Evolutionary conservation across 345 rosid species (phyloP), one percentile per base, ranked within the genome.

Genomic region (Citrus maxima): DNA sequence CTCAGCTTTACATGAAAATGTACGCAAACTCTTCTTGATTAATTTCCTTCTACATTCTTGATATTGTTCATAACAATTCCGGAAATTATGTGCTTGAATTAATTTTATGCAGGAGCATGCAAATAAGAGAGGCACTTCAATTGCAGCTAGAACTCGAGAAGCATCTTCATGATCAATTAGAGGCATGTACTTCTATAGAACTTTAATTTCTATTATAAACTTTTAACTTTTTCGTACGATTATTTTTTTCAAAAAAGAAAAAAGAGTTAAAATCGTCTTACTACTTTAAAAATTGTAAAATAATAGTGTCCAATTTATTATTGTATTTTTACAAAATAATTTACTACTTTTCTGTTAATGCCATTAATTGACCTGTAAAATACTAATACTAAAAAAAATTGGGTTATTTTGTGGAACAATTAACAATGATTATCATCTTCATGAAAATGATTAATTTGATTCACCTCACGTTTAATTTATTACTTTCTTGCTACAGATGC

Each of bases 151-250:
- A 94, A 78, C 93, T 94, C 54, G 98, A 96, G 78, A 86, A 91
- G 88, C 92, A 88, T 81, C 97, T 96, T 65, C 95, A 94, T 65
- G 98, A 96, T 70, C 99, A 94, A 83, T 72, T 96, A 80, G 98
- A 94, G 98, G 97, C 91, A 88, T 32, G 28, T 5, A 46, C 27
- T 16, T 34, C 55, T 46, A 7, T 77, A 46, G 10, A 24, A 12
- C 51, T 73, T 67, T 54, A 42, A 10, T 54, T 28, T 54, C 6
- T 27, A 27, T 70, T 13, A 12, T 46, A 46, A 46, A 46, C 18
- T 46, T 46, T 46, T 46, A 13, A 12, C 18, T 3, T 46, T 46
- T 46, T 46, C 18, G 51, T 13, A 46, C 4, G 18, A 46, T 46
- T 3, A 3, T 3, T 13, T 46, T 46, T 12, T 46, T 46, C 18